Percentiles rank a stretch among this genome's conserved stretches.
phyloP scores from a whole-genome alignment of 108 stramenopile species.

The Nitzschia putrida region DNA sequence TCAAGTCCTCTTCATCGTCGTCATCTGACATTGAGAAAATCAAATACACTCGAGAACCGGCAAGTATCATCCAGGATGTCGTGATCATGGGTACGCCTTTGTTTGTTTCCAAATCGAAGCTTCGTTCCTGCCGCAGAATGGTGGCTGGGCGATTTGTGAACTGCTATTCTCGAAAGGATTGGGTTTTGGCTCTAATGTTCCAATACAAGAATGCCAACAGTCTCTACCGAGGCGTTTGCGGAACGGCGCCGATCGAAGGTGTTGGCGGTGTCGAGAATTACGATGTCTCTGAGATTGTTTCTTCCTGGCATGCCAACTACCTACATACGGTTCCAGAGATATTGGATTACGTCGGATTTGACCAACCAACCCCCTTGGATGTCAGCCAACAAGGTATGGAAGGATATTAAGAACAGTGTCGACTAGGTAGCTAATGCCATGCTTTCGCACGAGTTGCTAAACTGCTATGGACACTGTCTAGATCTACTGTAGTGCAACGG shows the following conservation, averaged over 20 bases:
- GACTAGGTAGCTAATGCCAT: no score
- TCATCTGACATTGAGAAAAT: slow-evolving; percentile 13
- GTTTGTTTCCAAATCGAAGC: slow-evolving; percentile 20
- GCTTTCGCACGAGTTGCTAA: no score
- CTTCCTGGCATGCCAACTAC: slow-evolving; percentile 54
- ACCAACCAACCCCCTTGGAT: slow-evolving; percentile 12
- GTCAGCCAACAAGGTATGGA: not conserved
- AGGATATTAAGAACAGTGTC: no score
- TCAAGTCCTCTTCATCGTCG: slow-evolving; percentile 8
- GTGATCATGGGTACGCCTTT: slow-evolving; percentile 70
- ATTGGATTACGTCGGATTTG: slow-evolving; percentile 42
- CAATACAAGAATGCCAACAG: slow-evolving; percentile 35
- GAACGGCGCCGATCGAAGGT: slow-evolving; percentile 13
- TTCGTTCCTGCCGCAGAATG: slow-evolving; percentile 46
- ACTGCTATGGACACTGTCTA: no score
- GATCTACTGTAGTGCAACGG: no score
- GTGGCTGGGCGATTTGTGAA: slow-evolving; percentile 89
- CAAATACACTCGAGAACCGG: slow-evolving; percentile 59
- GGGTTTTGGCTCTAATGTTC: slow-evolving; percentile 73
- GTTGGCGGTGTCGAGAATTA: slow-evolving; percentile 63
- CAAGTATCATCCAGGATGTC: slow-evolving; percentile 82
- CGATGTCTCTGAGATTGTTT: slow-evolving; percentile 54
- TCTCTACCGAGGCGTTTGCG: slow-evolving; percentile 8
- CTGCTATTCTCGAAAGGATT: slow-evolving; percentile 78
- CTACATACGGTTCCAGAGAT: slow-evolving; percentile 50